Evolutionary conservation across 2,329 filamentous ascomycete species (phyloP), one percentile per base, ranked within the genome.

Genomic region (Cercospora canescens): DNA sequence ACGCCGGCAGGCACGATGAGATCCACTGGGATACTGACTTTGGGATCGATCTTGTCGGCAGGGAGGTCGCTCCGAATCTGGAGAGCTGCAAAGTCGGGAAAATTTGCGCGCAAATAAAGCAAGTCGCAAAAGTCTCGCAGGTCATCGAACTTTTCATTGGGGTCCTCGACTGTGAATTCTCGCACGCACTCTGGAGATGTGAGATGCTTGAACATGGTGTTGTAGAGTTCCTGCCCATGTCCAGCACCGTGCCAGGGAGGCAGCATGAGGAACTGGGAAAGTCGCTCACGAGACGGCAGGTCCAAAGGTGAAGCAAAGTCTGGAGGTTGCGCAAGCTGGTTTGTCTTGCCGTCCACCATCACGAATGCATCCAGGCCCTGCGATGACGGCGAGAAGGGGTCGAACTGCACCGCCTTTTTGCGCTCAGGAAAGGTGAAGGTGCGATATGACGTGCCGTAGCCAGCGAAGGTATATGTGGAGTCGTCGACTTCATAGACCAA

Each of bases 161-260:
- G 96, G 68, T 98, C 94, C 80, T 99, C 95, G 6, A 99, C 89
- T 0, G 94, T 96, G 73, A 99, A 86, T 76, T 98, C 94, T 62
- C 88, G 84, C 7, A 93, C 90, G 67, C 89, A 88, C 6, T 66
- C 34, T 0, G 86, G 78, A 64, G 91, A 86, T 35, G 87, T 83
- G 65, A 91, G 84, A 69, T 92, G 91, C 7, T 85, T 80, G 75
- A 93, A 94, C 71, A 98, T 92, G 57, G 88, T 85, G 66, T 88
- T 88, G 82, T 98, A 99, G 41, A 99, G 87, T 48, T 88, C 85
- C 11, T 88, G 86, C 37, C 94, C 95, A 58, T 94, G 89, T 16
- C 93, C 93, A 67, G 88, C 87, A 67, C 87, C 85, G 76, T 97
- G 94, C 78, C 93, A 96, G 6, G 93, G 91, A 2, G 94, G 94